Conservation (phyloP, 495 filamentous ascomycete species). For the Hyaloscypha finlandica region DNA sequence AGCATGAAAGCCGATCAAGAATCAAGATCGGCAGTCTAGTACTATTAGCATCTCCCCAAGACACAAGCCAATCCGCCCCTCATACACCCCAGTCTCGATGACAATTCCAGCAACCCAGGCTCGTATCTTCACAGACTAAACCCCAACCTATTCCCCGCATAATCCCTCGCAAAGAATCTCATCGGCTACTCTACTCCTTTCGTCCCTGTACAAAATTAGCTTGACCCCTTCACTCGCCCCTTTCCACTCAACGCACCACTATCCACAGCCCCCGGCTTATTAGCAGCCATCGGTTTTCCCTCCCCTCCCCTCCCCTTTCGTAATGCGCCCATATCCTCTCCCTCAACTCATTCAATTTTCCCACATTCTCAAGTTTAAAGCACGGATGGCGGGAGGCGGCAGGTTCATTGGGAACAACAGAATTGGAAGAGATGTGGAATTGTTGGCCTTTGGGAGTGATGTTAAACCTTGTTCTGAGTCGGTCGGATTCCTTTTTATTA, state of each 20-base stretch:
- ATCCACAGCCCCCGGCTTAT: constrained; percentile 53
- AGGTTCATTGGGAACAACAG: constrained; percentile 43
- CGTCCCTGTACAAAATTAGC: constrained; percentile 38
- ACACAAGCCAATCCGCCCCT: too few relatives aligned
- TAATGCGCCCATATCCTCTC: constrained; percentile 56
- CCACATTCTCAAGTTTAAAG: constrained; percentile 49
- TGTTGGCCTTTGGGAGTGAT: constrained; percentile 59
- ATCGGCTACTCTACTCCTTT: constrained; percentile 59
- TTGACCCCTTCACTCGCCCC: not conserved
- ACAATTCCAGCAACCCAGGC: too few relatives aligned
- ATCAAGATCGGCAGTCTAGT: too few relatives aligned
- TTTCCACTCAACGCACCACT: constrained; percentile 44
- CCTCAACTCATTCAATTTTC: constrained; percentile 49
- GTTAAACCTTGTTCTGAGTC: constrained; percentile 45
- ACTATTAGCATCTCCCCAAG: too few relatives aligned
- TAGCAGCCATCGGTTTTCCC: constrained; percentile 55
- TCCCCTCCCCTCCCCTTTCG: constrained; percentile 44
- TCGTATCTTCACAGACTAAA: constrained; percentile 48
- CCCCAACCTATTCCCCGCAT: constrained; percentile 62
- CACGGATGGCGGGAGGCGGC: constrained; percentile 55
- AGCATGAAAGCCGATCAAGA: too few relatives aligned
- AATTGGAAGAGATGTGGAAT: constrained; percentile 56
- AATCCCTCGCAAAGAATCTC: constrained; percentile 65
- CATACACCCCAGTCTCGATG: too few relatives aligned
- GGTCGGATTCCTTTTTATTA: too few relatives aligned